Conservation (phyloP, 768 basidiomycete species). For the Sutorius australiensis region DNA sequence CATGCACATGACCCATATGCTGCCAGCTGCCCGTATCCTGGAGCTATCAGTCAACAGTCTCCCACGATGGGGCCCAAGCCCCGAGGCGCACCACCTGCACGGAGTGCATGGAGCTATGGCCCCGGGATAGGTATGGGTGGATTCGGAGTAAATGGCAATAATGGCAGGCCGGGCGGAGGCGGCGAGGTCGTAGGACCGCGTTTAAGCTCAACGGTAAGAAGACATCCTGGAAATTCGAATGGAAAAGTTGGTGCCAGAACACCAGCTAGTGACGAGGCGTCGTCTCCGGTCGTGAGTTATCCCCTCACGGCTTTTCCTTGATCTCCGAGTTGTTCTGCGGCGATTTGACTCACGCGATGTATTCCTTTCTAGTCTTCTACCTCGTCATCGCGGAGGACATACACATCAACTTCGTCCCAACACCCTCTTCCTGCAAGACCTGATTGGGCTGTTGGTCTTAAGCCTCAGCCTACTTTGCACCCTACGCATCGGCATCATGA, state of each 20-base stretch:
- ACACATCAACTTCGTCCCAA: slow-evolving; percentile 70
- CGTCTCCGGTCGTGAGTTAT: slow-evolving; percentile 68
- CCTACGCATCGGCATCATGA: slow-evolving; percentile 53
- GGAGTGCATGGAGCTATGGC: slow-evolving; percentile 68
- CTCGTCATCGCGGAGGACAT: slow-evolving; percentile 75
- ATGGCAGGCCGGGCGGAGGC: slow-evolving; percentile 24
- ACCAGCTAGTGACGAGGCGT: slow-evolving; percentile 67
- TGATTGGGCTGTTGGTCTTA: slow-evolving; percentile 86
- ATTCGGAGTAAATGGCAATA: slow-evolving; percentile 29
- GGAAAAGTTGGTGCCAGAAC: slow-evolving; percentile 55
- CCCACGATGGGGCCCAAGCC: slow-evolving; percentile 24
- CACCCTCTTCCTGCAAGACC: slow-evolving; percentile 79
- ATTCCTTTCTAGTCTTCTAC: slow-evolving; percentile 57
- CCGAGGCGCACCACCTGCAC: slow-evolving; percentile 38
- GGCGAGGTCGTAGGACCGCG: slow-evolving; percentile 62
- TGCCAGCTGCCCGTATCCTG: slow-evolving; percentile 25
- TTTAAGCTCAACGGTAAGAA: slow-evolving; percentile 47
- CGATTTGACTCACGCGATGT: slow-evolving; percentile 8
- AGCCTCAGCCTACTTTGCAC: slow-evolving; percentile 68
- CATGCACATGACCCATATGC: slow-evolving; percentile 26
- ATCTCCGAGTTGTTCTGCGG: background rate
- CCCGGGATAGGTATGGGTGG: slow-evolving; percentile 55
- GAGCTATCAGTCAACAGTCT: slow-evolving; percentile 31
- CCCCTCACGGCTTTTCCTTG: background rate
- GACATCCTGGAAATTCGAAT: slow-evolving; percentile 47